phyloP scores from a whole-genome alignment of 495 filamentous ascomycete genomes.

The Hypoxylon fuscum region DNA sequence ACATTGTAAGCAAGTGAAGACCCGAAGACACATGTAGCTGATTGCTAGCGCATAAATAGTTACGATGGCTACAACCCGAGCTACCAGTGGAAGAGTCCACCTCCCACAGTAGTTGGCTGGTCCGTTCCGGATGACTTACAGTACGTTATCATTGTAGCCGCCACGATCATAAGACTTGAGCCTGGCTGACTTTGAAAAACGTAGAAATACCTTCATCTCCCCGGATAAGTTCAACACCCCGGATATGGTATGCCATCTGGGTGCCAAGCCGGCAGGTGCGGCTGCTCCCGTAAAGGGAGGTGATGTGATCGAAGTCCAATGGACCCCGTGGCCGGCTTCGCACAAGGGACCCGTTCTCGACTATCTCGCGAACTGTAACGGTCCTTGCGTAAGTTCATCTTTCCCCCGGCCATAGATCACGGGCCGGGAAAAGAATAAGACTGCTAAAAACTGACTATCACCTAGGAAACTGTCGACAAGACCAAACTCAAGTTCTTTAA shows the following conservation, averaged over 20 bases:
- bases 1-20: conserved; percentile 37
- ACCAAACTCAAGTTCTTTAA: conserved; percentile 64
- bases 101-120: conserved; percentile 42
- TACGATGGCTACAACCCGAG: conserved; percentile 45
- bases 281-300: conserved; percentile 50
- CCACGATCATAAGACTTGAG: background rate
- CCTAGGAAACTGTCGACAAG: conserved; percentile 38
- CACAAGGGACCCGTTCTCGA: conserved; percentile 73
- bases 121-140: conserved; percentile 44
- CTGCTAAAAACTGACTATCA: background rate
- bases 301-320: conserved; percentile 46
- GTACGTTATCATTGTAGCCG: conserved; percentile 15
- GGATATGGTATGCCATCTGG: conserved; percentile 58
- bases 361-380: conserved; percentile 73
- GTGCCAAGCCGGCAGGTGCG: conserved; percentile 47
- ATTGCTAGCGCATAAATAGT: conserved; percentile 22
- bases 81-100: conserved; percentile 42
- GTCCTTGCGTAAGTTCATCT: conserved; percentile 48
- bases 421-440: background rate
- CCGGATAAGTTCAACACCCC: conserved; percentile 29
- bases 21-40: background rate
- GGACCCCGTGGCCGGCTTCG: conserved; percentile 59
- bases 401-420: background rate
- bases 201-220: conserved; percentile 35
- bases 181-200: background rate